Evolutionary conservation across 1,284 basidiomycete species (phyloP).

Genomic region (Cryptococcus neoformans): DNA sequence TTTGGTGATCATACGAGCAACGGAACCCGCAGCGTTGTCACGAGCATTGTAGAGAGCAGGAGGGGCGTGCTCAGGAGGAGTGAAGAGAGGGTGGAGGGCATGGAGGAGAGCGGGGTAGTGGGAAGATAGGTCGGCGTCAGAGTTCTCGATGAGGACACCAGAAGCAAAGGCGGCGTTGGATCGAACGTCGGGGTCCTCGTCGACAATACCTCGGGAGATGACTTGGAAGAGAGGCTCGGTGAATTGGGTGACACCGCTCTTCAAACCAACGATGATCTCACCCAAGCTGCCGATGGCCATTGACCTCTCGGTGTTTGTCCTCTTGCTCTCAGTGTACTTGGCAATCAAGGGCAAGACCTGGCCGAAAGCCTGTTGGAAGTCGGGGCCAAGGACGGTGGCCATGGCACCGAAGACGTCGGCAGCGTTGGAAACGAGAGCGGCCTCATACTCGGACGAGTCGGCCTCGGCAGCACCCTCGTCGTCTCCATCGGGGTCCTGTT

Average conservation of each 20-base stretch:
- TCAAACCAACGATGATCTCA: constrained; percentile 93
- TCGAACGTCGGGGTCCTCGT: constrained; percentile 86
- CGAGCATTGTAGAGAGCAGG: constrained; percentile 74
- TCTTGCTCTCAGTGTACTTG: constrained; percentile 87
- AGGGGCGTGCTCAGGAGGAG: constrained; percentile 55
- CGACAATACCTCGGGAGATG: constrained; percentile 77
- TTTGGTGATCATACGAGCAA: constrained; percentile 82
- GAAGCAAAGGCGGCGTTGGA: constrained; percentile 95
- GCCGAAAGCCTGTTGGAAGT: constrained; percentile 80
- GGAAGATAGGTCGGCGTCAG: constrained; percentile 72
- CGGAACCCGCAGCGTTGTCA: constrained; percentile 94
- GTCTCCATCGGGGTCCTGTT: constrained; percentile 94
- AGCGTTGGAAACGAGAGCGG: constrained; percentile 89
- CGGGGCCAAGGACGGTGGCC: constrained; percentile 76
- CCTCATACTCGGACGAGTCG: constrained; percentile 91
- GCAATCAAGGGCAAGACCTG: constrained; percentile 86
- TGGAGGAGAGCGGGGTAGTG: constrained; percentile 78
- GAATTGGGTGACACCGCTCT: constrained; percentile 77
- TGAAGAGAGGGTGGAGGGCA: constrained; percentile 80
- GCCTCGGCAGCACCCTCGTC: constrained; percentile 66
- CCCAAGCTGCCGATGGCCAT: constrained; percentile 92
- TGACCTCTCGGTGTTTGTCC: constrained; percentile 86
- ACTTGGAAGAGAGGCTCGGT: constrained; percentile 81
- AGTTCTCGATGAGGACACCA: constrained; percentile 88
- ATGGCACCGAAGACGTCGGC: constrained; percentile 91